phyloP scores from a whole-genome alignment of 2,329 filamentous ascomycete species.

The Hypoxylon sp. region DNA sequence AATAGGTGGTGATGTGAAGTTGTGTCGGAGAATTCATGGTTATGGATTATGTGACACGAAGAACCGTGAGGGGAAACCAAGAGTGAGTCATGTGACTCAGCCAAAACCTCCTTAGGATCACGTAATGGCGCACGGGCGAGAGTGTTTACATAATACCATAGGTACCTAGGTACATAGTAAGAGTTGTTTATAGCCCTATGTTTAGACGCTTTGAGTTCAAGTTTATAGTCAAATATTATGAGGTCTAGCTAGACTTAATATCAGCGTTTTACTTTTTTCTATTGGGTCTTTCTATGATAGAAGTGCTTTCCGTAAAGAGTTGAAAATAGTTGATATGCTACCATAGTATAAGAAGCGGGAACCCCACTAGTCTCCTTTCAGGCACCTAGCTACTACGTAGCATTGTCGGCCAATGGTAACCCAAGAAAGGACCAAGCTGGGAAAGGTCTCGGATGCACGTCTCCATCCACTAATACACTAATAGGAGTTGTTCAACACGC shows the following conservation, averaged over 20 bases:
- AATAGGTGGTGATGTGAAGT: too few relatives aligned
- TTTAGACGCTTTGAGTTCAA: background rate
- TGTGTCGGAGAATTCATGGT: too few relatives aligned
- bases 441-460: slow-evolving; percentile 25
- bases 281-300: too few relatives aligned
- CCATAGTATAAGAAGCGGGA: background rate
- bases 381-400: too few relatives aligned
- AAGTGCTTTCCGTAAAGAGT: background rate
- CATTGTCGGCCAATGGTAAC: slow-evolving; percentile 31
- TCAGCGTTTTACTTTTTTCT: background rate
- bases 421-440: slow-evolving; percentile 23
- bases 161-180: too few relatives aligned
- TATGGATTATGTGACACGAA: too few relatives aligned
- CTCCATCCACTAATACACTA: slow-evolving; percentile 17
- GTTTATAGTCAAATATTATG: background rate
- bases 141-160: too few relatives aligned
- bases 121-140: background rate
- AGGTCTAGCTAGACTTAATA: background rate
- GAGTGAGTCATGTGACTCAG: too few relatives aligned
- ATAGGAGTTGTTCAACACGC: slow-evolving; percentile 8
- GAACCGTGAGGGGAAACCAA: too few relatives aligned
- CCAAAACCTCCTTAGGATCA: background rate
- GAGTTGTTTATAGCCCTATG: too few relatives aligned
- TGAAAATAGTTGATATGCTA: background rate
- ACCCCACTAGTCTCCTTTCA: background rate